Evolutionary conservation across 2,329 filamentous ascomycete genomes (phyloP).

Genomic region (Sarocladiaceae sp.): DNA sequence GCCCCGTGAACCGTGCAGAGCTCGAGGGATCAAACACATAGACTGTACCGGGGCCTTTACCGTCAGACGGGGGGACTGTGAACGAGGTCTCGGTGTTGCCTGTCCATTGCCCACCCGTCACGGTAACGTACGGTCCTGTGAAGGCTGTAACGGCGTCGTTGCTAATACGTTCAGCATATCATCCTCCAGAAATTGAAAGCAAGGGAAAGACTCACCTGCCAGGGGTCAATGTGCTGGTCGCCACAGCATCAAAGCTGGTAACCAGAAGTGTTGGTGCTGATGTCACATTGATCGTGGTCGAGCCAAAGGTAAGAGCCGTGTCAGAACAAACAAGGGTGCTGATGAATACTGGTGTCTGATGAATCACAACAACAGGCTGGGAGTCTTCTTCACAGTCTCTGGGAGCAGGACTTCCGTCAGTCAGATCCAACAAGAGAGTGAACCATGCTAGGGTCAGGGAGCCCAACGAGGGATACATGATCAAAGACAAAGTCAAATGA

Average conservation of each 20-base stretch:
- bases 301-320: neutral
- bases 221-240: neutral
- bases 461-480: neutral
- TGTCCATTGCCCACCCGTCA: neutral
- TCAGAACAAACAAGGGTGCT: conserved; percentile 4
- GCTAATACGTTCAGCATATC: neutral
- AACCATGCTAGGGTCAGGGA: neutral
- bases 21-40: neutral
- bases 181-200: neutral
- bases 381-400: neutral
- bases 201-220: neutral
- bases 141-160: neutral
- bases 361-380: neutral
- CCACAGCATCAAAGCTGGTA: conserved; percentile 1
- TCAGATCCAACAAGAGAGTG: neutral
- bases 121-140: neutral
- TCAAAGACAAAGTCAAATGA: neutral
- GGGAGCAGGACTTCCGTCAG: neutral
- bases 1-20: neutral
- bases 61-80: neutral
- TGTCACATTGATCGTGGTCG: neutral
- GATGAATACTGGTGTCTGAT: neutral
- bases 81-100: neutral
- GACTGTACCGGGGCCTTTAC: neutral
- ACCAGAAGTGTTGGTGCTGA: conserved; percentile 3